These are phyloP conservation scores for Fomitopsis pinicola DNA, from an alignment of 1,284 basidiomycete genomes.

Conservation along the genomic window DNA sequence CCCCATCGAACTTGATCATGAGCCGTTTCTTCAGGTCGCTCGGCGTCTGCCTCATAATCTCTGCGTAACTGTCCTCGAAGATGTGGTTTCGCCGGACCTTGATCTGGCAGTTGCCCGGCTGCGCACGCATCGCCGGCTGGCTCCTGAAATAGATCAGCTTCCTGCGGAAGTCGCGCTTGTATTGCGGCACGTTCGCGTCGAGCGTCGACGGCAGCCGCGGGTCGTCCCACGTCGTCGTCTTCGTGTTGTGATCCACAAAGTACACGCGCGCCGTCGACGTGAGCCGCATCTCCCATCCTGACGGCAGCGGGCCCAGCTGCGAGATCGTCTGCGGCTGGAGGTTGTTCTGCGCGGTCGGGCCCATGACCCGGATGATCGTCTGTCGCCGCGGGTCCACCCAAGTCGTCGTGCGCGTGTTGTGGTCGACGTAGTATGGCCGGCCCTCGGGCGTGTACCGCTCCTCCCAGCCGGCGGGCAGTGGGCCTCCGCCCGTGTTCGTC, in stretches of 20 bases:
- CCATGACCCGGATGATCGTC: constrained; percentile 74
- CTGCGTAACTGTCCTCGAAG: constrained; percentile 94
- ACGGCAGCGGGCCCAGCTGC: constrained; percentile 92
- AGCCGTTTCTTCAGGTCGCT: constrained; percentile 96
- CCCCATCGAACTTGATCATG: constrained; percentile 99
- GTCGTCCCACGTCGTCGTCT: constrained; percentile 97
- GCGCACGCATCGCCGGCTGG: constrained; percentile 89
- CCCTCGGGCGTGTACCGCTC: constrained; percentile 98
- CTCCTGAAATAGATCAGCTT: constrained; percentile 99
- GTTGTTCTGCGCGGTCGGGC: constrained; percentile 67
- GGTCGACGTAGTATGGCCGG: constrained; percentile 95
- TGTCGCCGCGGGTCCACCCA: constrained; percentile 97
- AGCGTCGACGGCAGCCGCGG: constrained; percentile 78
- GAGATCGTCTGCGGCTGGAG: constrained; percentile 79
- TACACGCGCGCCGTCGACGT: constrained; percentile 92
- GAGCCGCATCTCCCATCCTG: constrained; percentile 97
- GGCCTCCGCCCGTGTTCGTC: constrained; percentile 53
- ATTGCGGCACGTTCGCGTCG: constrained; percentile 96
- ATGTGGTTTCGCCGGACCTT: constrained; percentile 93
- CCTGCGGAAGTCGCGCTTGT: constrained; percentile 97
- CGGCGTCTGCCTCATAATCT: constrained; percentile 92
- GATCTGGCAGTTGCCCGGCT: constrained; percentile 93
- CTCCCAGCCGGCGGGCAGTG: constrained; percentile 96
- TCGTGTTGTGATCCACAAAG: constrained; percentile 95
- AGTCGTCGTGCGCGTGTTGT: constrained; percentile 94